These are phyloP conservation scores for Hanseniaspora nectarophila DNA, from an alignment of 805 yeast species.

Conservation along the genomic window DNA sequence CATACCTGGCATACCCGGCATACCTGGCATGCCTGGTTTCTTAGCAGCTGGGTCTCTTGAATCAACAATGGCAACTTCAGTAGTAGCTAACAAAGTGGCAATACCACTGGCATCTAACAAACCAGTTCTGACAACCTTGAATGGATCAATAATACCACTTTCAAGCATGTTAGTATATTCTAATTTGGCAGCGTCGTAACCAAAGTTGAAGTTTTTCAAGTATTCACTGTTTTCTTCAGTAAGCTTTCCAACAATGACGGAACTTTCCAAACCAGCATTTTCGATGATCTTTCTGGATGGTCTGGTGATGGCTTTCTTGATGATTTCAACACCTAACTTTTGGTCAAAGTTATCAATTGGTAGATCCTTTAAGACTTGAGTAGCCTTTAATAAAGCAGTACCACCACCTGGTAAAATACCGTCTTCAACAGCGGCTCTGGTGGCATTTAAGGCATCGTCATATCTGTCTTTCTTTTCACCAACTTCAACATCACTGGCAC, in stretches of 20 bases:
- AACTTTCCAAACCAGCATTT: conserved; percentile 96
- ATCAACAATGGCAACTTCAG: conserved; percentile 95
- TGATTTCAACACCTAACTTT: conserved; percentile 87
- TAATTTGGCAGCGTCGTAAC: conserved; percentile 87
- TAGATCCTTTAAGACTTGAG: conserved; percentile 57
- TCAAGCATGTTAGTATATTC: conserved; percentile 92
- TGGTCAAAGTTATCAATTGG: conserved; percentile 86
- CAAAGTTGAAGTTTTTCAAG: conserved; percentile 68
- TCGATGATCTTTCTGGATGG: conserved; percentile 93
- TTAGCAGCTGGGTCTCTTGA: conserved; percentile 73
- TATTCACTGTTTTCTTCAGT: conserved; percentile 26
- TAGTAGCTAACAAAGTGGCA: conserved; percentile 91
- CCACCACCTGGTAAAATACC: conserved; percentile 99
- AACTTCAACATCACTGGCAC: conserved; percentile 92
- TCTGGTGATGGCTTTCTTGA: conserved; percentile 80
- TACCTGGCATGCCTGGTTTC: conserved; percentile 53
- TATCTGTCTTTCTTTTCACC: conserved; percentile 99
- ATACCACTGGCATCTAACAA: conserved; percentile 95
- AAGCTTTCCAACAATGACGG: conserved; percentile 89
- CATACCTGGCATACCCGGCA: conserved; percentile 24
- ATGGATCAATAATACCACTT: conserved; percentile 96
- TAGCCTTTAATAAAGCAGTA: conserved; percentile 90
- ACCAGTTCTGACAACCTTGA: conserved; percentile 94
- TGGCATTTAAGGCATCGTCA: conserved; percentile 96
- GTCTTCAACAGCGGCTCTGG: conserved; percentile 97